Evolutionary conservation across 768 basidiomycete species (phyloP), one percentile per base, ranked within the genome.

Genomic region (Mycena kentingensis): DNA sequence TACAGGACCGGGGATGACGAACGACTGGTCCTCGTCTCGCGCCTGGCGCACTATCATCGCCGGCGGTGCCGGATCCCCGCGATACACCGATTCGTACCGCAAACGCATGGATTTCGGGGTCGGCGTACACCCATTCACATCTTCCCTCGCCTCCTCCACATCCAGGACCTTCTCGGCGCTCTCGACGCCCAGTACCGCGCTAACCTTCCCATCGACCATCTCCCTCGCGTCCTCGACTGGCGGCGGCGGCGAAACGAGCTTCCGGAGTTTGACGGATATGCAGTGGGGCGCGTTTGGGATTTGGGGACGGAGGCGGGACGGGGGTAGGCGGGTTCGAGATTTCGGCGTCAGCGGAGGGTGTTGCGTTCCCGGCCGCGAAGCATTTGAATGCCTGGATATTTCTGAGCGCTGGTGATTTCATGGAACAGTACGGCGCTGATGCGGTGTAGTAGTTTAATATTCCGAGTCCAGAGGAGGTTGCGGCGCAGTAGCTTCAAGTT

Each of bases 261-360:
- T 90, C 70, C 78, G 84, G 49, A 91, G 83, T 54, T 65, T 95
- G 58, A 89, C 92, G 0, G 91, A 96, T 52, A 72, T 94, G 56
- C 88, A 86, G 63, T 97, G 94, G 94, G 92, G 92, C 5, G 85
- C 89, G 65, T 98, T 97, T 63, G 92, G 94, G 74, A 71, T 97
- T 98, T 56, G 80, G 82, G 5, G 74, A 73, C 13, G 63, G 77
- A 26, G 79, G 72, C 24, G 64, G 8, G 65, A 42, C 16, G 49
- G 41, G 7, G 72, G 75, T 45, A 21, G 49, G 45, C 16, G 32
- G n/a, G n/a, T n/a, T n/a, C n/a, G n/a, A n/a, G n/a, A n/a, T n/a
- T n/a, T n/a, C n/a, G n/a, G n/a, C n/a, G 96, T n/a, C n/a, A n/a
- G n/a, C n/a, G n/a, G n/a, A n/a, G n/a, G n/a, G n/a, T n/a, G n/a